Percentiles rank a stretch among this genome's conserved stretches.
phyloP scores from a whole-genome alignment of 1,284 basidiomycete genomes.

The Cutaneotrichosporon arboriforme region DNA sequence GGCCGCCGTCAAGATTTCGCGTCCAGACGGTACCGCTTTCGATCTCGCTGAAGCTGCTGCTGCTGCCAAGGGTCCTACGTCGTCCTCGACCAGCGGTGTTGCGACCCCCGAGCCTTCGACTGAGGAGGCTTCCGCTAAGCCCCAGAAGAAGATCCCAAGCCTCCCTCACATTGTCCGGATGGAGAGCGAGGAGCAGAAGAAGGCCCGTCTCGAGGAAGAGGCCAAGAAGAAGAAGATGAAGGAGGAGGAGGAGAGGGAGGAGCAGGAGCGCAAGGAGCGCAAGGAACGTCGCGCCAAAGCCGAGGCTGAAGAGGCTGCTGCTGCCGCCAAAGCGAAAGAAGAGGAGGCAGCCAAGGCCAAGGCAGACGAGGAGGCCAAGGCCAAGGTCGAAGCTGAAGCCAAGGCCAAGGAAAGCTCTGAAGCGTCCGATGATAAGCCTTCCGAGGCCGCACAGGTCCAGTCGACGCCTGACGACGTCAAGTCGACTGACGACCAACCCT shows the following conservation, averaged over 20 bases:
- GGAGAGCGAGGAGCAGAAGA: constrained; percentile 52
- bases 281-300: constrained; percentile 30
- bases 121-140: constrained; percentile 22
- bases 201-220: constrained; percentile 45
- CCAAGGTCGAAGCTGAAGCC: constrained; percentile 37
- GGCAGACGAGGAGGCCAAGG: constrained; percentile 43
- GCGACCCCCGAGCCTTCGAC: constrained; percentile 23
- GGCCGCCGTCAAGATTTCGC: constrained; percentile 42
- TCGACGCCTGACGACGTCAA: neutral
- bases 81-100: constrained; percentile 21
- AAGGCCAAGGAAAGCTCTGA: constrained; percentile 34
- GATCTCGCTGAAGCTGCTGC: constrained; percentile 38
- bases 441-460: constrained; percentile 10
- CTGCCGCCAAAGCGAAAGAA: constrained; percentile 28
- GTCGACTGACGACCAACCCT: neutral
- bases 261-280: constrained; percentile 42
- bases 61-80: constrained; percentile 25
- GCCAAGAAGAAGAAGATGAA: constrained; percentile 37
- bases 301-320: constrained; percentile 17
- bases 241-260: constrained; percentile 41
- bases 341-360: constrained; percentile 27
- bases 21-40: constrained; percentile 43
- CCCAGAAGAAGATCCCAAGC: constrained; percentile 27
- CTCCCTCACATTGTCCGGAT: constrained; percentile 48
- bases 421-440: constrained; percentile 44